Conservation (phyloP, 495 filamentous ascomycete genomes). For the Annulohypoxylon stygium region DNA sequence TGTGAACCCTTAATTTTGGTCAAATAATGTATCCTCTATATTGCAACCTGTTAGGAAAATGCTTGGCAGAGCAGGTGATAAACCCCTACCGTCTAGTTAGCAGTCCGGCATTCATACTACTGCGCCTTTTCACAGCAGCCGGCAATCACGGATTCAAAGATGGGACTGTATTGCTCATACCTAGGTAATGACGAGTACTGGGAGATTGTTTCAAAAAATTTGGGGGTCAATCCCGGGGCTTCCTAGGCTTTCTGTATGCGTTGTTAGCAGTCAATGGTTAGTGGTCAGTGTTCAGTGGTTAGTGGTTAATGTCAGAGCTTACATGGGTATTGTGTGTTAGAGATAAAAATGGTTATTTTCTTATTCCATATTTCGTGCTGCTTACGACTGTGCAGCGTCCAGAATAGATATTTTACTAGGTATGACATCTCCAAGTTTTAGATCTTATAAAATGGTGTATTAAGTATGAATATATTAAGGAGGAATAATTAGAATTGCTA, state of each 20-base stretch:
- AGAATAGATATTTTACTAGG: not conserved
- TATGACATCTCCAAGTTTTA: not conserved
- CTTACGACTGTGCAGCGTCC: slow-evolving; percentile 24
- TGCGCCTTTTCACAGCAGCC: slow-evolving; percentile 41
- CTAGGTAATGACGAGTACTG: slow-evolving; percentile 5
- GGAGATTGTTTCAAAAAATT: slow-evolving; percentile 26
- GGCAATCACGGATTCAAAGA: slow-evolving; percentile 36
- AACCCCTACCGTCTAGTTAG: slow-evolving; percentile 21
- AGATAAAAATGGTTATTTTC: slow-evolving; percentile 9
- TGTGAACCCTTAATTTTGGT: not conserved
- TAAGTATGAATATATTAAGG: slow-evolving; percentile 7
- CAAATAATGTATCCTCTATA: not conserved
- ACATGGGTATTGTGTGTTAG: slow-evolving; percentile 26
- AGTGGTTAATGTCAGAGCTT: slow-evolving; percentile 15
- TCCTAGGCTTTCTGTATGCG: slow-evolving; percentile 13
- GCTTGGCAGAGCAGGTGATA: slow-evolving; percentile 24
- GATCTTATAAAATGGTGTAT: not conserved
- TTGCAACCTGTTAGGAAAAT: slow-evolving; percentile 18
- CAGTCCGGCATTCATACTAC: slow-evolving; percentile 25
- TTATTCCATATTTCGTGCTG: slow-evolving; percentile 2
- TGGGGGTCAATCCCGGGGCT: slow-evolving; percentile 39
- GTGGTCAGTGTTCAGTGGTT: not conserved
- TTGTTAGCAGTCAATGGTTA: slow-evolving; percentile 4
- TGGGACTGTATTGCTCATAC: slow-evolving; percentile 30
- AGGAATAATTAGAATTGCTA: not conserved